Base-by-base conservation (phyloP, 495 filamentous ascomycete genomes). In the Corynascus novoguineensis region DNA sequence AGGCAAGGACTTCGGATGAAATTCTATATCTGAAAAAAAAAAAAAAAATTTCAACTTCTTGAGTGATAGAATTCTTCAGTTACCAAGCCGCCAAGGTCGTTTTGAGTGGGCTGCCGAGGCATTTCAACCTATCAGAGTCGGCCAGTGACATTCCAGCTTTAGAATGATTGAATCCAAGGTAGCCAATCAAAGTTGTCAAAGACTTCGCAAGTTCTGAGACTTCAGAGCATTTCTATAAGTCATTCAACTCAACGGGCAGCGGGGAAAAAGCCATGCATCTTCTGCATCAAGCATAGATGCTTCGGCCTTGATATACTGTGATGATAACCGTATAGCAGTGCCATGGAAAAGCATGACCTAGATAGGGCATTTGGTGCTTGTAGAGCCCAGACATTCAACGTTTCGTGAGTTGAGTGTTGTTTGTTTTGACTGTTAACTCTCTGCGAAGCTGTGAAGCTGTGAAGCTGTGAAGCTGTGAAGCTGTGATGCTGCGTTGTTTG, bases 141-240 rank as follows among this genome's bases (percentile, higher is more conserved):
- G 38, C 21, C 19, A 52, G 55, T 58, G 48, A 58, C 55, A 58
- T 58, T 22, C 55, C 15, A 9, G 10, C n/a, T 42, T 38, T n/a
- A n/a, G n/a, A n/a, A n/a, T n/a, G n/a, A n/a, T n/a, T n/a, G 8
- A 28, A 4, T 32, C 2, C 14, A 50, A n/a, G 14, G 6, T 19
- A 22, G 38, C 55, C 55, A 58, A 52, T 52, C 55, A 58, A 31
- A 50, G 47, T 35, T 34, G 31, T 15, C 28, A 31, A 32, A 32
- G 45, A 8, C 47, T 15, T 24, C 31, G 37, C 17, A 8, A 27
- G 28, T 14, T 11, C 29, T 37, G 17, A 11, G 29, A 5, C 11
- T 15, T 28, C 5, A 14, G 25, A 47, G 19, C 9, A 17, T 4
- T 17, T 6, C 5, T 17, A 42, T 32, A 5, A 32, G 31, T 6